A percentile compares a stretch with the other conserved stretches of the same genome.
phyloP scores from a whole-genome alignment of 2,329 filamentous ascomycete species.

The Paradendryphiella salina region DNA sequence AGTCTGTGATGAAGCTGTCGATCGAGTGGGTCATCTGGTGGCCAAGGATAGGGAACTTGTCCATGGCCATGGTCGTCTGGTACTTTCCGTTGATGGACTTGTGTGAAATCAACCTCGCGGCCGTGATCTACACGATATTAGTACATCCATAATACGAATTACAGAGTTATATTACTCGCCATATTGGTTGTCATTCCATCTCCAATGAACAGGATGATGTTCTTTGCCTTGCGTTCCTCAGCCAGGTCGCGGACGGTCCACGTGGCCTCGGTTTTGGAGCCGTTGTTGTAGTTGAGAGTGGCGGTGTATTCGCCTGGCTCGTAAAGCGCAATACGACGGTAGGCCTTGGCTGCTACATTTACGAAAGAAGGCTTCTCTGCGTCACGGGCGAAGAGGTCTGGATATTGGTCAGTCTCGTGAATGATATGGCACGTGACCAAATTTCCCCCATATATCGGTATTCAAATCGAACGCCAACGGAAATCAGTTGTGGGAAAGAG shows the following conservation, averaged over 20 bases:
- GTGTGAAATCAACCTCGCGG: slow-evolving; percentile 78
- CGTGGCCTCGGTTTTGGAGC: slow-evolving; percentile 70
- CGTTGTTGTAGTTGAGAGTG: slow-evolving; percentile 73
- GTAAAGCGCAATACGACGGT: slow-evolving; percentile 73
- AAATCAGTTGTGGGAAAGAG: no score
- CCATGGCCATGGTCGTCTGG: slow-evolving; percentile 72
- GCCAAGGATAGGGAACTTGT: slow-evolving; percentile 81
- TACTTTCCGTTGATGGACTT: slow-evolving; percentile 85
- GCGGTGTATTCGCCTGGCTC: slow-evolving; percentile 80
- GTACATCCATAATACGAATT: no score
- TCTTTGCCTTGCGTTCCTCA: slow-evolving; percentile 75
- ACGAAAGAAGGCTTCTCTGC: slow-evolving; percentile 70
- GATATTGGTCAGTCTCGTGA: background rate
- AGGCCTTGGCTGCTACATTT: slow-evolving; percentile 78
- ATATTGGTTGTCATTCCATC: slow-evolving; percentile 71
- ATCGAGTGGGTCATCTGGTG: slow-evolving; percentile 89
- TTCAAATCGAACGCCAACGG: no score
- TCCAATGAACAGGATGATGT: slow-evolving; percentile 83
- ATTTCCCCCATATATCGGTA: background rate
- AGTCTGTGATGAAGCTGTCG: slow-evolving; percentile 83
- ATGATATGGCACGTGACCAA: background rate
- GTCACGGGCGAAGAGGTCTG: slow-evolving; percentile 75
- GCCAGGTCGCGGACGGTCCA: slow-evolving; percentile 76
- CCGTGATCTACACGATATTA: slow-evolving; percentile 66
- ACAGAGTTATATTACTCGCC: no score